Evolutionary conservation across 208 protist species (phyloP).

Genomic region (Acanthamoeba culbertsoni): DNA sequence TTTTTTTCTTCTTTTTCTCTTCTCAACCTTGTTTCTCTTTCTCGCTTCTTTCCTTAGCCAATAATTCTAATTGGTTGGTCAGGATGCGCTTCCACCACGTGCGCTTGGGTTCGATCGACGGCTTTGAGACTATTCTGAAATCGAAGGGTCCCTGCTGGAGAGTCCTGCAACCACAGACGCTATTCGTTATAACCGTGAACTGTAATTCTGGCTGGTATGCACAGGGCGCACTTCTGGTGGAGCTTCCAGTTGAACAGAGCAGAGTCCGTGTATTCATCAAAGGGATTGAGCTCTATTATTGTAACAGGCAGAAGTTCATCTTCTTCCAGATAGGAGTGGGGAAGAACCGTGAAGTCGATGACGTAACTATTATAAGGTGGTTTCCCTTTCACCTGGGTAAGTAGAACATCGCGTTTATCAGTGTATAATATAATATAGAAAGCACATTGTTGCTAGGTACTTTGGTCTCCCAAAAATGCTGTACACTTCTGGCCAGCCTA

Average conservation of each 20-base stretch:
- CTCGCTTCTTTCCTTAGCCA: neutral
- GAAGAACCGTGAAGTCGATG: conserved; percentile 46
- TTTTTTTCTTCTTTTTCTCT: neutral
- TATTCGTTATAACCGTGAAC: too few relatives aligned
- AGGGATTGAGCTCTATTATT: conserved; percentile 38
- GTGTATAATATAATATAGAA: too few relatives aligned
- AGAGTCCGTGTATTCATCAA: conserved; percentile 43
- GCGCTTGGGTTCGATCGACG: neutral
- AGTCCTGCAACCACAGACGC: too few relatives aligned
- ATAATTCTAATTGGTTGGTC: neutral
- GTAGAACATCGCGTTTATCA: neutral
- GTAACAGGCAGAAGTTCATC: conserved; percentile 27
- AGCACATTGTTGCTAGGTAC: neutral
- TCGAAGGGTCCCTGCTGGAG: conserved; percentile 21
- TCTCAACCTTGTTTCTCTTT: neutral
- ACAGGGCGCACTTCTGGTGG: neutral
- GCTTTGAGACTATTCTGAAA: conserved; percentile 5
- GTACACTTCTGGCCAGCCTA: neutral
- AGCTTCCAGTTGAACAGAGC: conserved; percentile 59
- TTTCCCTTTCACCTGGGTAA: conserved; percentile 30
- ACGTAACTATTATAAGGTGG: conserved; percentile 41
- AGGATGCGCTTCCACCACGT: conserved; percentile 55
- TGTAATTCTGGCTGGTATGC: too few relatives aligned
- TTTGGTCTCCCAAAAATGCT: conserved; percentile 40
- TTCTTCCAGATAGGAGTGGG: neutral